Conservation (phyloP, 768 basidiomycete genomes). For the Hysterangium stoloniferum region DNA sequence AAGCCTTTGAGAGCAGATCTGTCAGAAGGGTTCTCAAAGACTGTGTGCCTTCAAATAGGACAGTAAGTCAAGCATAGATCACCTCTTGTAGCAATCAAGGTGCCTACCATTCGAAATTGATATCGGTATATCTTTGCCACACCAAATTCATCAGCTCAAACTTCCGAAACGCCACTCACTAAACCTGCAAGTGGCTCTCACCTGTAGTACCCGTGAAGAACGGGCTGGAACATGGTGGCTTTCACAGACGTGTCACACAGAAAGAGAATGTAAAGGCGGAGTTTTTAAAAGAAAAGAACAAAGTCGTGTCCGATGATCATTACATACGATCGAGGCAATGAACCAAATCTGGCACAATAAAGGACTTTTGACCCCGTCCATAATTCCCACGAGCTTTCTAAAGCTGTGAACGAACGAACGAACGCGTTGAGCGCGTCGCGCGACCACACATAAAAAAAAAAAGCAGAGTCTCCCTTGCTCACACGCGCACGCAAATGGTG, state of each 20-base stretch:
- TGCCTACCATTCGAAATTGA: constrained; percentile 70
- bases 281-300: too few species aligned
- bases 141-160: constrained; percentile 13
- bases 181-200: not conserved
- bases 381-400: too few species aligned
- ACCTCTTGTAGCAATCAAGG: not conserved
- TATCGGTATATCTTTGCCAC: constrained; percentile 59
- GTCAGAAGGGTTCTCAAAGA: constrained; percentile 52
- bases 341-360: too few species aligned
- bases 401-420: too few species aligned
- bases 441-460: not conserved
- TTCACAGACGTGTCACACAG: too few species aligned
- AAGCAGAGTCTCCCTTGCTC: constrained; percentile 5
- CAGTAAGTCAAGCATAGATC: not conserved
- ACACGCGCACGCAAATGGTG: constrained; percentile 42
- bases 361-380: too few species aligned
- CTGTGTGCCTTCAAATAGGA: constrained; percentile 39
- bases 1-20: constrained; percentile 58
- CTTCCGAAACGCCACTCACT: not conserved
- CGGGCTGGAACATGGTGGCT: constrained; percentile 23
- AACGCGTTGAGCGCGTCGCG: too few species aligned
- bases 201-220: constrained; percentile 61
- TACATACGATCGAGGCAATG: too few species aligned
- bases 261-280: too few species aligned
- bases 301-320: too few species aligned